Base-by-base conservation (phyloP, 163 green algal species). In the Scenedesmus sp. region DNA sequence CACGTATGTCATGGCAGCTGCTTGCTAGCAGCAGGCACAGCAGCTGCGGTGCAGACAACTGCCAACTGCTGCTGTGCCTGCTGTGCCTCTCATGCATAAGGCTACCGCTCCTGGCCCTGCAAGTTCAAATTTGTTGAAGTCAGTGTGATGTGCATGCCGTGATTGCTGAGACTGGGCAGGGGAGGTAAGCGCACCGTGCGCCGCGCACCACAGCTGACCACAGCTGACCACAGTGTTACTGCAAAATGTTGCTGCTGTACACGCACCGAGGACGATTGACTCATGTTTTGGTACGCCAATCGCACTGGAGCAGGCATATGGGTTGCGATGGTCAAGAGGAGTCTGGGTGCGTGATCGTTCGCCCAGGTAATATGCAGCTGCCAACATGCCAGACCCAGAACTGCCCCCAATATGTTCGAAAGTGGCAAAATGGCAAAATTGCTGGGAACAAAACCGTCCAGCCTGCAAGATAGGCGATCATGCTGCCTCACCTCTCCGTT, bases 81-180 rank as follows among this genome's bases (percentile, higher is more conserved):
- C 65, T 76, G 65, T 76, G 30, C 40, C 65, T 40, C 65, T 76
- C 65, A 76, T 76, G 65, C 65, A 76, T 76, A 76, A 76, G 16
- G 59, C 4, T 76, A 18, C 6, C 40, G 65, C 6, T 76, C 7
- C 9, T 40, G 24, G 65, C 65, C 65, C 65, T 76, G 65, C 65
- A 76, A 37, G 40, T 24, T 30, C 15, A 65, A 37, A 7, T 24
- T 20, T 40, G 30, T 76, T 18, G 9, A 9, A 76, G 65, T 37
- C 30, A 37, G 30, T 40, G 65, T 76, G 30, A 37, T 18, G 15
- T 76, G 20, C 9, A 2, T 16, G 10, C 65, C 30, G 49, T 56
- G 49, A 56, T 56, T 12, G 49, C 49, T 56, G 0, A 33, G 56
- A 22, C 20, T 15, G 22, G n/a, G 20, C 4, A n/a, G 3, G 65